Conservation (phyloP, 768 basidiomycete species). For the Postia placenta region DNA sequence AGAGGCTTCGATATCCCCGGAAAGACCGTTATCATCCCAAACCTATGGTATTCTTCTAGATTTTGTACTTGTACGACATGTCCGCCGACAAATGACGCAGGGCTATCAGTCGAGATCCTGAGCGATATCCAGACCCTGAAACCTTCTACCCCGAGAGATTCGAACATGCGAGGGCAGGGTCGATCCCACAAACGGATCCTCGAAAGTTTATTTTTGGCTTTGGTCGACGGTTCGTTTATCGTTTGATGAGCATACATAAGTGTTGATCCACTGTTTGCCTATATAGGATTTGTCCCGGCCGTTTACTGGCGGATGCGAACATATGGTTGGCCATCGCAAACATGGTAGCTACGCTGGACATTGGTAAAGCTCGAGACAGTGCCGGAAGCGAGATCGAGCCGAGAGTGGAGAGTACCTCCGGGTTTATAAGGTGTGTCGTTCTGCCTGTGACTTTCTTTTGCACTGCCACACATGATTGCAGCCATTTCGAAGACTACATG, state of each 20-base stretch:
- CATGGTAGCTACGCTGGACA: constrained; percentile 39
- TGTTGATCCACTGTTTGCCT: not conserved
- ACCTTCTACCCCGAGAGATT: not conserved
- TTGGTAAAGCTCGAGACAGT: constrained; percentile 34
- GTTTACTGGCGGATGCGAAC: constrained; percentile 41
- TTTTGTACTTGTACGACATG: not conserved
- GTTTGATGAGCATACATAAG: not conserved
- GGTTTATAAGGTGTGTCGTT: no score
- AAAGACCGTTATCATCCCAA: not conserved
- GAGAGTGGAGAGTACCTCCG: constrained; percentile 32
- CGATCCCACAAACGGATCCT: constrained; percentile 26
- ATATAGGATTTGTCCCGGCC: constrained; percentile 45
- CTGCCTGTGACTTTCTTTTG: no score
- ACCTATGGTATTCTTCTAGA: not conserved
- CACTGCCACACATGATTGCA: no score
- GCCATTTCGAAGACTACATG: no score
- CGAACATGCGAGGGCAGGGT: not conserved
- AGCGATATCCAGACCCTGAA: not conserved
- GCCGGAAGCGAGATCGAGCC: constrained; percentile 33
- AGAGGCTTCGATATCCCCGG: not conserved
- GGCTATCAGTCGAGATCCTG: not conserved
- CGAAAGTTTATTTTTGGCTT: constrained; percentile 49
- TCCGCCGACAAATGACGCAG: no score
- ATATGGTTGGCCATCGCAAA: constrained; percentile 40
- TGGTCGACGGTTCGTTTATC: constrained; percentile 34